Evolutionary conservation across 2,329 filamentous ascomycete genomes (phyloP).

Genomic region (Ascochyta rabiei): DNA sequence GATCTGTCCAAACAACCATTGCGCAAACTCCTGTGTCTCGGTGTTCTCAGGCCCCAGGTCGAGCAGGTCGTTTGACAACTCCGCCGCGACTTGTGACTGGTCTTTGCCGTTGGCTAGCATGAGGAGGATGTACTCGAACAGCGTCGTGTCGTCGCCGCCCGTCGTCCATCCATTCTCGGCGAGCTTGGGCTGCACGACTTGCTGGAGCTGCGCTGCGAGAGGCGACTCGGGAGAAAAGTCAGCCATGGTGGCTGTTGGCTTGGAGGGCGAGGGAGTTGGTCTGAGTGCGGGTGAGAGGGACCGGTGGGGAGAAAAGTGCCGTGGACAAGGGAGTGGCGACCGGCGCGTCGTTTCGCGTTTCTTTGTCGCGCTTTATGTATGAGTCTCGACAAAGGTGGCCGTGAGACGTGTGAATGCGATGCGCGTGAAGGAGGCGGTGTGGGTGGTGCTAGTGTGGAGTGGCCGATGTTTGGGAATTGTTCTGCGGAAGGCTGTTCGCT

Average conservation of each 20-base stretch:
- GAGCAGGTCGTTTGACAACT: slow-evolving; percentile 87
- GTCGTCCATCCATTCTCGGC: slow-evolving; percentile 92
- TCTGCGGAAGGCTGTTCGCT: slow-evolving; percentile 12
- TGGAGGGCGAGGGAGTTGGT: slow-evolving; percentile 14
- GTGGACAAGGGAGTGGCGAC: slow-evolving; percentile 30
- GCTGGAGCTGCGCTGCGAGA: slow-evolving; percentile 81
- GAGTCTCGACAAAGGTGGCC: slow-evolving; percentile 17
- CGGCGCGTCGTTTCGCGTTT: slow-evolving; percentile 31
- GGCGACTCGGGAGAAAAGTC: slow-evolving; percentile 79
- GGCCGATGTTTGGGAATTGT: slow-evolving; percentile 7
- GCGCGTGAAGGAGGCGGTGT: slow-evolving; percentile 14
- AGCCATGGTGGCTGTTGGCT: slow-evolving; percentile 63
- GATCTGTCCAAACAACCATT: slow-evolving; percentile 93
- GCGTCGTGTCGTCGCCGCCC: slow-evolving; percentile 77
- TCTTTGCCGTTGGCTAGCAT: slow-evolving; percentile 97
- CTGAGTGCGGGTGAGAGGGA: slow-evolving; percentile 17
- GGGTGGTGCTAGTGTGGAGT: slow-evolving; percentile 18
- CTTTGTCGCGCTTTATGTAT: slow-evolving; percentile 5
- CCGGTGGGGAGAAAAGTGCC: slow-evolving; percentile 13
- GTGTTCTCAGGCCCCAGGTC: slow-evolving; percentile 82
- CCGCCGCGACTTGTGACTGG: slow-evolving; percentile 83
- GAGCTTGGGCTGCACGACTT: slow-evolving; percentile 86
- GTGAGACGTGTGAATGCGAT: slow-evolving; percentile 19
- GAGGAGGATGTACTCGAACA: slow-evolving; percentile 95
- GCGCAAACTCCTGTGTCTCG: slow-evolving; percentile 80